A percentile compares a stretch with the other conserved stretches of the same genome.
These are phyloP conservation scores for Venturia pyrina DNA, from an alignment of 2,329 filamentous ascomycete species.

Conservation along the genomic window DNA sequence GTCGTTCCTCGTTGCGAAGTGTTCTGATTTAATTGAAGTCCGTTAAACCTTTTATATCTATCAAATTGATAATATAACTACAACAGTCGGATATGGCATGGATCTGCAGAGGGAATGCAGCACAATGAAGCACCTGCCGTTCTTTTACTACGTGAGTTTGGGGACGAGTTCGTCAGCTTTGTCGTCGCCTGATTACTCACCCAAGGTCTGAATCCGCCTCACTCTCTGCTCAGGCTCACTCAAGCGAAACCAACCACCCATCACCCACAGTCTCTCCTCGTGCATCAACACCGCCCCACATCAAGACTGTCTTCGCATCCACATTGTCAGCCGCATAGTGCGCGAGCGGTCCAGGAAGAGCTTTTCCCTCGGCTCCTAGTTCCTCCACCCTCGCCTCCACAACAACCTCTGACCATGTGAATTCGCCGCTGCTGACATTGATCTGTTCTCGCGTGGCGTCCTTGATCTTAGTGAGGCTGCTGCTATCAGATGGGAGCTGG, in stretches of 20 bases:
- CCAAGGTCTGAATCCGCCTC: no score
- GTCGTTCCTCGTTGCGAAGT: no score
- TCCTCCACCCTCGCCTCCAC: not conserved
- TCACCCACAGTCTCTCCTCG: conserved; percentile 4
- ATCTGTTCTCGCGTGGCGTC: not conserved
- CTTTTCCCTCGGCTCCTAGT: not conserved
- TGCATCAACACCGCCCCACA: conserved; percentile 8
- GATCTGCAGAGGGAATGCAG: no score
- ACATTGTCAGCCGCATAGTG: not conserved
- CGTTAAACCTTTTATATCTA: no score
- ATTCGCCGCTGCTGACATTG: not conserved
- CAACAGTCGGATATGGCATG: no score
- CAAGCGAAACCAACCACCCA: conserved; percentile 2
- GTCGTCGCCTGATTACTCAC: no score
- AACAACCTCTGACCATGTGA: not conserved
- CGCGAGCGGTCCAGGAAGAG: not conserved
- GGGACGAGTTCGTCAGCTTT: no score
- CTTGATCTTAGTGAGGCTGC: not conserved
- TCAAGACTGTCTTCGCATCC: not conserved
- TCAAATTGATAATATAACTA: no score
- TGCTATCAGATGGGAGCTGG: not conserved
- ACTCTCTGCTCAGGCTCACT: not conserved
- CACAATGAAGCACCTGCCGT: no score
- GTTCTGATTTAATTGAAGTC: no score
- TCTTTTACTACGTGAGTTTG: no score